A percentile compares a stretch with the other conserved stretches of the same genome.
Conservation (phyloP, 78 protist species). For the Dictyostelium brefeldianum region DNA sequence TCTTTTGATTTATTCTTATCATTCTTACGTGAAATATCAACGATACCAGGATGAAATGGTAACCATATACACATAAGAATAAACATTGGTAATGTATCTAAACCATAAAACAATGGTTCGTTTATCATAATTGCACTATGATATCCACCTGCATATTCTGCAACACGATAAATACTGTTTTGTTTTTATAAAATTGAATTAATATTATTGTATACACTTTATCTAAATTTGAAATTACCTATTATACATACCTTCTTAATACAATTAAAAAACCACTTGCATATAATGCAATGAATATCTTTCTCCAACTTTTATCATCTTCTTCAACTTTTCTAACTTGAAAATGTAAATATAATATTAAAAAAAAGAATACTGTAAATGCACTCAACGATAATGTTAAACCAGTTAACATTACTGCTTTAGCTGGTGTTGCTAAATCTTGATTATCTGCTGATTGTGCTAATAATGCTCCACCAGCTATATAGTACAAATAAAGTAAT, state of each 20-base stretch:
- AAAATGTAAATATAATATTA: conserved; percentile 16
- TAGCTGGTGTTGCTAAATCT: conserved; percentile 10
- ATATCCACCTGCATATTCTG: conserved; percentile 61
- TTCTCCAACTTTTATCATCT: conserved; percentile 31
- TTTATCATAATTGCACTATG: conserved; percentile 15
- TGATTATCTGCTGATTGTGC: conserved; percentile 35
- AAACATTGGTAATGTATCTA: conserved; percentile 37
- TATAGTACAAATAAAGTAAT: neutral
- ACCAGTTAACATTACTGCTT: conserved; percentile 38
- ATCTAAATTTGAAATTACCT: too few relatives aligned
- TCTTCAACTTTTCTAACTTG: conserved; percentile 10
- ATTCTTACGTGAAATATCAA: neutral
- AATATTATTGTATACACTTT: too few relatives aligned
- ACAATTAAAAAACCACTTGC: conserved; percentile 25
- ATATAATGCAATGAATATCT: conserved; percentile 17
- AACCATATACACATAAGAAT: conserved; percentile 42
- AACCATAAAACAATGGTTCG: conserved; percentile 40
- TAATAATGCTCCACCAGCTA: conserved; percentile 48
- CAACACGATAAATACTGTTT: conserved; percentile 56
- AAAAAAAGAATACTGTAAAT: conserved; percentile 28
- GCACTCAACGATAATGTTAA: conserved; percentile 10
- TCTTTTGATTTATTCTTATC: neutral
- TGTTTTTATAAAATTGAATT: too few relatives aligned
- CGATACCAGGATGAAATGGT: conserved; percentile 28
- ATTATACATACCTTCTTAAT: neutral